Percentiles rank a stretch among this genome's conserved stretches.
phyloP scores from a whole-genome alignment of 1,284 basidiomycete genomes.

The Naganishia cerealis region DNA sequence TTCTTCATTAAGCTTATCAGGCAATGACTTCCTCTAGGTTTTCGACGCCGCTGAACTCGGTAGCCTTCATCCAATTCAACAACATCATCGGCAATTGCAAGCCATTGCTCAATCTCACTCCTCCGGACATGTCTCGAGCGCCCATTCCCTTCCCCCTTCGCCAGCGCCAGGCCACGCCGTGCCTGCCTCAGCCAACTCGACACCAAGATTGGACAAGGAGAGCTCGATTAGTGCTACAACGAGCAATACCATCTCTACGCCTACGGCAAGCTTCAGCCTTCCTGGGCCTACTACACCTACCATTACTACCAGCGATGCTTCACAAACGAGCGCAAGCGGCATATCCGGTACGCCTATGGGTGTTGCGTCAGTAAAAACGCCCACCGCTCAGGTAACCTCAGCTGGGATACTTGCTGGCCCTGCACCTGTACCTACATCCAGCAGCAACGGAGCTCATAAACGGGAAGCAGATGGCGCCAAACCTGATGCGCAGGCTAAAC shows the following conservation, averaged over 20 bases:
- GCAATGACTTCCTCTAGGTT: slow-evolving; percentile 37
- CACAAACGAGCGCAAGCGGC: neutral
- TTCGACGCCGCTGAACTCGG: slow-evolving; percentile 81
- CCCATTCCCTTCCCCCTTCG: slow-evolving; percentile 53
- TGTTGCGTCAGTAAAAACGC: neutral
- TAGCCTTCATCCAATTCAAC: slow-evolving; percentile 78
- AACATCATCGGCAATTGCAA: slow-evolving; percentile 79
- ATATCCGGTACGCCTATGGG: slow-evolving; percentile 9
- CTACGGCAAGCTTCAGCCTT: slow-evolving; percentile 12
- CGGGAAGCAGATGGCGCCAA: neutral
- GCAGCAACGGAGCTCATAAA: slow-evolving; percentile 1
- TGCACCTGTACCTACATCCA: neutral
- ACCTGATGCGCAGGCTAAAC: slow-evolving; percentile 9
- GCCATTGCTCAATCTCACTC: slow-evolving; percentile 80
- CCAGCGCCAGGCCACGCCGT: slow-evolving; percentile 50
- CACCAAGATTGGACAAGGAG: slow-evolving; percentile 17
- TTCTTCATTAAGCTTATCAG: neutral
- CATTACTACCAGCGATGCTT: neutral
- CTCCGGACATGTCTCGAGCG: slow-evolving; percentile 45
- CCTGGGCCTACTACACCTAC: slow-evolving; percentile 17
- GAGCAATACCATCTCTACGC: slow-evolving; percentile 3
- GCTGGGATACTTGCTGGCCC: neutral
- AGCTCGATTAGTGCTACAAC: slow-evolving; percentile 1
- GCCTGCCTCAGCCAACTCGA: slow-evolving; percentile 35
- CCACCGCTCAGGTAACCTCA: slow-evolving; percentile 2